A percentile compares a stretch with the other conserved stretches of the same genome.
Conservation (phyloP, 148 eudicot species). For the Dianthus caryophyllus region DNA sequence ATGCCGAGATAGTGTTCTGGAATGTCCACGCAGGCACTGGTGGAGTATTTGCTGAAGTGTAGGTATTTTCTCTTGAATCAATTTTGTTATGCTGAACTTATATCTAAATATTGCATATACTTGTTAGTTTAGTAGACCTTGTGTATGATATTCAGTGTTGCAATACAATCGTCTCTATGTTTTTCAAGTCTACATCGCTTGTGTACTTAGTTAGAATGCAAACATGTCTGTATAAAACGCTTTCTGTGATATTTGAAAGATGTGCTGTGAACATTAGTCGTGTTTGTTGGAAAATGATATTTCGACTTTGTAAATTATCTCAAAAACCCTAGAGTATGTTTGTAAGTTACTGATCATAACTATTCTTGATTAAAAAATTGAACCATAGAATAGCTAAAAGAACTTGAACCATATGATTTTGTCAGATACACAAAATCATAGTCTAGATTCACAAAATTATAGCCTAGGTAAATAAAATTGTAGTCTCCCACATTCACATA, state of each 20-base stretch:
- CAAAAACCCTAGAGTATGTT: too few species aligned
- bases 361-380: too few species aligned
- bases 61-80: constrained; percentile 17
- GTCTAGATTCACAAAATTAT: too few species aligned
- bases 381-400: too few species aligned
- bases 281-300: constrained; percentile 10
- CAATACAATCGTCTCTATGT: background rate
- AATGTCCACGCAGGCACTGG: constrained; percentile 26
- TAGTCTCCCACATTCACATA: too few species aligned
- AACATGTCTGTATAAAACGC: background rate
- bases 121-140: constrained; percentile 10
- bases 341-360: too few species aligned
- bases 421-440: too few species aligned
- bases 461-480: too few species aligned
- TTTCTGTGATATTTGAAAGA: background rate
- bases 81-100: background rate
- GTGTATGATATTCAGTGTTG: background rate
- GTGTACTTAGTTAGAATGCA: constrained; percentile 10
- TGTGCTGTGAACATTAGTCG: background rate
- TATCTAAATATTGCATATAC: background rate
- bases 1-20: constrained; percentile 45
- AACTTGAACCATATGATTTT: too few species aligned
- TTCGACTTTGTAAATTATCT: background rate
- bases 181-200: constrained; percentile 1
- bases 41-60: constrained; percentile 23